Evolutionary conservation across 2,329 filamentous ascomycete genomes (phyloP).

Genomic region (Blastomyces parvus): DNA sequence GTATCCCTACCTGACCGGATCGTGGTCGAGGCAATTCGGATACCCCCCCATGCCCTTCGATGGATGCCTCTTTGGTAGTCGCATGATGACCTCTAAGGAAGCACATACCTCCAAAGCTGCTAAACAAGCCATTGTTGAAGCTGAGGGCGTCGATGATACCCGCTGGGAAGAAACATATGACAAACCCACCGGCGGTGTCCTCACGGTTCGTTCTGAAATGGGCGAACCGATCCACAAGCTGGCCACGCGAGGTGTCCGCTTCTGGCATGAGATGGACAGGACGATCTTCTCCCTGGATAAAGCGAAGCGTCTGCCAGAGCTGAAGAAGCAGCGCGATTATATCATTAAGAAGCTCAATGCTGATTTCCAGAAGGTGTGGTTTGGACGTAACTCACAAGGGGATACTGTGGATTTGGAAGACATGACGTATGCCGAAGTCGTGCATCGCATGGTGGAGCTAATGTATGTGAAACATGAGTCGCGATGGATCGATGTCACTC

Average conservation of each 20-base stretch:
- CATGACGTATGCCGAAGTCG: conserved; percentile 88
- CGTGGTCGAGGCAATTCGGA: conserved; percentile 77
- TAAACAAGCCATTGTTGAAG: conserved; percentile 83
- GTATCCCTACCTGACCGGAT: conserved; percentile 82
- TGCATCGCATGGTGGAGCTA: conserved; percentile 76
- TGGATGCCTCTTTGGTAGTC: conserved; percentile 79
- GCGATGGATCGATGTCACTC: conserved; percentile 83
- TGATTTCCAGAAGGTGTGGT: conserved; percentile 96
- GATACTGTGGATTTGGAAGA: conserved; percentile 81
- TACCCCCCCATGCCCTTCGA: conserved; percentile 93
- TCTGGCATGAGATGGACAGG: conserved; percentile 98
- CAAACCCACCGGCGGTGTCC: conserved; percentile 80
- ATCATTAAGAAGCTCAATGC: conserved; percentile 95
- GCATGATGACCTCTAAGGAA: conserved; percentile 92
- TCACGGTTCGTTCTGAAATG: conserved; percentile 98
- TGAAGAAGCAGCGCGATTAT: conserved; percentile 79
- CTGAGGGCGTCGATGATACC: conserved; percentile 67
- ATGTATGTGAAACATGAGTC: conserved; percentile 86
- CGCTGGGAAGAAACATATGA: conserved; percentile 94
- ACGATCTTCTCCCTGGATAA: conserved; percentile 97
- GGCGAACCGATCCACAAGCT: conserved; percentile 99
- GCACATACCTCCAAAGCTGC: conserved; percentile 77
- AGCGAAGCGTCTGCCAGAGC: conserved; percentile 77
- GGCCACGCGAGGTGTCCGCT: conserved; percentile 85
- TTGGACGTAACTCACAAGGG: conserved; percentile 72